Evolutionary conservation across 768 basidiomycete species (phyloP), one percentile per base, ranked within the genome.

Genomic region (Rhizopogon vulgaris): DNA sequence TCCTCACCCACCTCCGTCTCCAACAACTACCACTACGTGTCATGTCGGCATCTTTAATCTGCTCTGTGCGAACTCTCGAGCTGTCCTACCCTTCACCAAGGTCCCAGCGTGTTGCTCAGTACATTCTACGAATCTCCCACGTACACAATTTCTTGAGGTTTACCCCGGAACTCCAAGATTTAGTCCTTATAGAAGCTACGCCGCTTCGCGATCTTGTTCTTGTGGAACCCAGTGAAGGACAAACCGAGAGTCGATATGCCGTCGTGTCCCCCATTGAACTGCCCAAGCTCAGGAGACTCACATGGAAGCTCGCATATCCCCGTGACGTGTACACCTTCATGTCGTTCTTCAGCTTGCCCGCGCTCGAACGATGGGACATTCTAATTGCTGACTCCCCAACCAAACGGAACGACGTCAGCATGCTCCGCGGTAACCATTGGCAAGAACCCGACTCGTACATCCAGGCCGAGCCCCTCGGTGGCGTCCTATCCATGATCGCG

Each of bases 221-320:
- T 37, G 61, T 60, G 48, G 45, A 30, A 17, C 49, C 54, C 15
- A 48, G 50, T 22, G 52, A 49, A 34, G 58, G 57, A 28, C 57
- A 56, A 8, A 34, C 45, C 42, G 41, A 11, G 50, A 38, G 42
- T 27, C 38, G 24, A 41, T 52, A 30, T 54, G 48, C 48, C 57
- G 60, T 60, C 37, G 54, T 51, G 15, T 45, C 55, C 28, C 57
- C 69, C 27, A 55, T 74, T 47, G 63, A 62, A 47, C 68, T 81
- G 32, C 61, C 58, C 4, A 65, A 69, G 51, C 60, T 81, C 51
- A 75, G 68, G 48, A 62, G 56, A n/a, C 59, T 82, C 40, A 73
- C 76, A 30, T 80, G 78, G 77, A 75, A 70, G 41, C 75, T 69
- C 53, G 75, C 76, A 15, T 72, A 65, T 46, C 61, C 71, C 41